Percentiles rank a stretch among this genome's conserved stretches.
Evolutionary conservation across 2,329 filamentous ascomycete genomes (phyloP).

Genomic region (Xylaria sp.): DNA sequence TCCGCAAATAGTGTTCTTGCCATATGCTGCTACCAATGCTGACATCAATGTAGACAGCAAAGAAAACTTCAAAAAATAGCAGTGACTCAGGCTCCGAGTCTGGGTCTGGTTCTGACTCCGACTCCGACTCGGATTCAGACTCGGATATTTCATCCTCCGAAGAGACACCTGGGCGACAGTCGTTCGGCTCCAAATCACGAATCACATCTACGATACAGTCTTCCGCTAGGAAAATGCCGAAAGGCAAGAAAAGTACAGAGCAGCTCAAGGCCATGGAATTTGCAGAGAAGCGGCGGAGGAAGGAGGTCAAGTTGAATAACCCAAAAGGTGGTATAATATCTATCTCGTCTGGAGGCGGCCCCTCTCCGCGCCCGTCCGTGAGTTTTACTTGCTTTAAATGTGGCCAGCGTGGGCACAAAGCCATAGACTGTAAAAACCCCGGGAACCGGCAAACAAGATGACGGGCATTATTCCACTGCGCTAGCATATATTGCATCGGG

Average conservation of each 20-base stretch:
- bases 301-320: constrained; percentile 73
- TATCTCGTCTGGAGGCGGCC: constrained; percentile 63
- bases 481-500: constrained; percentile 12
- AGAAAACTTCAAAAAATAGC: constrained; percentile 48
- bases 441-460: constrained; percentile 38
- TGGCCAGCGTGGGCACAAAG: constrained; percentile 69
- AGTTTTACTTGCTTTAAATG: constrained; percentile 68
- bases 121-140: constrained; percentile 33
- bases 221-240: constrained; percentile 47
- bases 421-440: constrained; percentile 42
- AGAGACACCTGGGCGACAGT: constrained; percentile 41
- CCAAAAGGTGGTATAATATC: constrained; percentile 58
- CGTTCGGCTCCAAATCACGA: constrained; percentile 55
- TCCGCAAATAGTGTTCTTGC: not conserved
- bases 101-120: constrained; percentile 42
- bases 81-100: constrained; percentile 52
- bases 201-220: constrained; percentile 55
- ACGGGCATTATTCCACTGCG: constrained; percentile 19
- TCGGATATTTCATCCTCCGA: constrained; percentile 43
- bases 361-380: constrained; percentile 47
- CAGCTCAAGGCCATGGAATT: constrained; percentile 61
- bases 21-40: constrained; percentile 45
- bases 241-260: constrained; percentile 60
- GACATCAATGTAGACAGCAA: constrained; percentile 43
- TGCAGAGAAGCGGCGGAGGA: constrained; percentile 69